Base-by-base conservation (phyloP, 2,329 filamentous ascomycete species). In the Colletotrichum spinosum region DNA sequence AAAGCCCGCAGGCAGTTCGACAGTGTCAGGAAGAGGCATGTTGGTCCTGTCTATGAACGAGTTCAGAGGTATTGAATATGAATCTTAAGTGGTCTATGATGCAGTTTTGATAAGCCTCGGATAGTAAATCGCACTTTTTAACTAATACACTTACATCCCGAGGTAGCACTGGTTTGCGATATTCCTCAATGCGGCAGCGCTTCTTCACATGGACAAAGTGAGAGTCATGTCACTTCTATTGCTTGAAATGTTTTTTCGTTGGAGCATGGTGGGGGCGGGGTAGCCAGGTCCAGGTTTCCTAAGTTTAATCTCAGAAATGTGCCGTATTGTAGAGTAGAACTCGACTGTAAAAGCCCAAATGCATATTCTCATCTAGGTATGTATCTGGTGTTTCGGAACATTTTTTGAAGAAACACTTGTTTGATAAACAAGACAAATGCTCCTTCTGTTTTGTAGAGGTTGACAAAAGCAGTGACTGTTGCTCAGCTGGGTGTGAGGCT, bases 1-100 rank as follows among this genome's bases (percentile, higher is more conserved):
- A 56, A 89, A 89, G 67, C 88, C 81, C 25, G 89, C 83, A 54
- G 88, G 87, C 71, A 92, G 82, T 79, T 88, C 83, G 48, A 85
- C 49, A 44, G 60, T 65, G 25, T 42, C 51, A 10, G 69, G 49
- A 11, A 67, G 60, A 65, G 60, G 60, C 64, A 67, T 67, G 35
- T 38, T 48, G 39, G 25, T 25, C 25, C 25, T 25, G 25, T 25
- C 3, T 25, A 25, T 25, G 25, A 25, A 25, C 4, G 25, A 25
- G 25, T 25, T 25, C 25, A 25, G 25, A 25, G 25, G 3, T 25
- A 25, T 4, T 25, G 25, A 25, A 25, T 25, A 25, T 25, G 25
- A 5, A 25, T 4, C 25, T 25, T 25, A 25, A 25, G 25, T 25
- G 25, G 25, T 25, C 25, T 25, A 38, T 25, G 33, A 42, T 52